Percentiles rank a stretch among this genome's conserved stretches.
Evolutionary conservation across 257 asterid species (phyloP).

Genomic region (Solanum dulcamara): DNA sequence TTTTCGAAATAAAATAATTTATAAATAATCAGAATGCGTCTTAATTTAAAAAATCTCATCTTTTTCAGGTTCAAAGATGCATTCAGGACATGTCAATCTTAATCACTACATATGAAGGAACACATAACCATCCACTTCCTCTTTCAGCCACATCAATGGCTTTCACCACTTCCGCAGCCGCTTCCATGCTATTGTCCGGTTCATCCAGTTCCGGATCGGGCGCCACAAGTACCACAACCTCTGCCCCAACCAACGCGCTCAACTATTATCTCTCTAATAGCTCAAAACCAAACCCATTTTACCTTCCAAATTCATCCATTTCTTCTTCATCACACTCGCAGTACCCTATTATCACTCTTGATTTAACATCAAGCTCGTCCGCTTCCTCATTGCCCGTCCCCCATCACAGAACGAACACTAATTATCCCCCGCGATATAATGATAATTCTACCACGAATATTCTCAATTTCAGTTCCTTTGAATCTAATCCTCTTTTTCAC

Average conservation of each 20-base stretch:
- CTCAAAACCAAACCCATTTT: constrained; percentile 57
- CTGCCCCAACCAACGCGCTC: constrained; percentile 23
- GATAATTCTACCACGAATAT: constrained; percentile 31
- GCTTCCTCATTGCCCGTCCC: constrained; percentile 15
- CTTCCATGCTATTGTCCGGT: constrained; percentile 69
- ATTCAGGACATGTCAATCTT: constrained; percentile 75
- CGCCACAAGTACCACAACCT: background rate
- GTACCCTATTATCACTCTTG: constrained; percentile 73
- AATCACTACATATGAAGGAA: constrained; percentile 86
- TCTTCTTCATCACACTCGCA: constrained; percentile 43
- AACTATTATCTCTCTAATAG: constrained; percentile 52
- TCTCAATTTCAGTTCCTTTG: constrained; percentile 70
- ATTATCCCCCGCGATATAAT: constrained; percentile 26
- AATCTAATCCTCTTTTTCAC: constrained; percentile 46
- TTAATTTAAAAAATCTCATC: background rate
- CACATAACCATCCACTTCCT: constrained; percentile 86
- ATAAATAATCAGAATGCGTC: background rate
- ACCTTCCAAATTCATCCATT: constrained; percentile 60
- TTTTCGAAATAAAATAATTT: background rate
- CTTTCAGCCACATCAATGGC: constrained; percentile 87
- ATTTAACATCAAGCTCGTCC: constrained; percentile 55
- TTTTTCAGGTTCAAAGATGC: constrained; percentile 68
- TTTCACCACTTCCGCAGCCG: constrained; percentile 92
- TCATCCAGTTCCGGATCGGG: constrained; percentile 29
- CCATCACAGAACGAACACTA: background rate